Evolutionary conservation across 2,329 filamentous ascomycete species (phyloP), one percentile per base, ranked within the genome.

Genomic region (Diaporthe destruens): DNA sequence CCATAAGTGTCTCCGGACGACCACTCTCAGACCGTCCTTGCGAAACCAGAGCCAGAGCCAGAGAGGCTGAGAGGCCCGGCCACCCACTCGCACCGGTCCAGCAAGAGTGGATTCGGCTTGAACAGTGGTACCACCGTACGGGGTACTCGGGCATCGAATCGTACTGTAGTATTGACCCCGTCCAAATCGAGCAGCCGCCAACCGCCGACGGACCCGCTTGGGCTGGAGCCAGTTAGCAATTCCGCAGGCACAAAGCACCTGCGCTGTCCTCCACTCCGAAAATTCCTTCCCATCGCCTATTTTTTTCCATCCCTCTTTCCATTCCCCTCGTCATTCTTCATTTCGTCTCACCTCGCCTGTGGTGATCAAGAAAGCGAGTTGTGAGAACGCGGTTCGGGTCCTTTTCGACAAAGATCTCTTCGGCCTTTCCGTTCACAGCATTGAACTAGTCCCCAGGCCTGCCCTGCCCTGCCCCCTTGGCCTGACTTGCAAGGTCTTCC

Each of bases 401-500:
- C 61, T 66, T 66, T 66, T 53, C 61, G 61, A 66, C 61, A 66
- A 66, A 66, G 61, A 53, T 32, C 32, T 39, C 29, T 29, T 66
- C 61, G 61, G 61, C 47, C 61, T 66, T 66, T 66, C 61, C 61
- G 61, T 66, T 66, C 32, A 39, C 61, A 53, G 61, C 61, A 66
- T 66, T 66, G 61, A 36, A 53, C 47, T 66, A 66, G 61, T 32
- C n/a, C 23, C 32, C 61, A 66, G 61, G 61, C 61, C 47, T 53
- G 44, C 39, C 61, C 61, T 66, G 61, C 61, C 61, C 47, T 66
- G 47, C 61, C 25, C 32, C 32, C 47, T 51, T 47, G 29, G 29
- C 49, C 51, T 56, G 53, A 42, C 47, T 49, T 59, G 68, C 67
- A 70, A 72, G 65, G 66, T 72, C 51, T 34, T 61, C 71, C 71